phyloP scores from a whole-genome alignment of 2,329 filamentous ascomycete species.

The Cladorrhinum sp. region DNA sequence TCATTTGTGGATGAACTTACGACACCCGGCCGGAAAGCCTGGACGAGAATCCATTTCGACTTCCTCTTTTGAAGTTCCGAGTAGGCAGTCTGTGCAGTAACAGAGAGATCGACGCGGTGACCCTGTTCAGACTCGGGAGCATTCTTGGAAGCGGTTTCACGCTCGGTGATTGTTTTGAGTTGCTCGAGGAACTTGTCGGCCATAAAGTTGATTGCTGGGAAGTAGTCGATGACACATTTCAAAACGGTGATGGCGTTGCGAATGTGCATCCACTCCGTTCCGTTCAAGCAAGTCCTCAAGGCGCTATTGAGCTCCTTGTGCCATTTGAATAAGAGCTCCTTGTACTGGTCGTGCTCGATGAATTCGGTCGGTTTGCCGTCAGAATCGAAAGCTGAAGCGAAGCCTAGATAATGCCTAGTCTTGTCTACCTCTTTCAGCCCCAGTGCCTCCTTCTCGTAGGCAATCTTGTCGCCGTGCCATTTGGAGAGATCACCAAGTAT shows the following conservation, averaged over 20 bases:
- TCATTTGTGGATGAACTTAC: constrained; percentile 42
- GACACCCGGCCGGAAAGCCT: constrained; percentile 65
- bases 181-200: constrained; percentile 64
- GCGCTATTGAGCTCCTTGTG: constrained; percentile 78
- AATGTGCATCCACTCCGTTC: constrained; percentile 95
- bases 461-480: constrained; percentile 76
- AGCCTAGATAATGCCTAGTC: constrained; percentile 66
- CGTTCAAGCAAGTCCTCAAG: constrained; percentile 75
- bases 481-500: constrained; percentile 73
- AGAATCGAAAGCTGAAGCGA: constrained; percentile 69
- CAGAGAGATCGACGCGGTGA: constrained; percentile 69
- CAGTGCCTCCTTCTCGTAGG: constrained; percentile 81
- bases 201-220: constrained; percentile 89
- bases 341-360: constrained; percentile 82
- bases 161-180: constrained; percentile 62
- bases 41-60: constrained; percentile 69
- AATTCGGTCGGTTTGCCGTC: constrained; percentile 69
- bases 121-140: constrained; percentile 46
- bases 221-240: constrained; percentile 74
- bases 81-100: constrained; percentile 68
- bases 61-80: constrained; percentile 67
- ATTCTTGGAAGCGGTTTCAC: constrained; percentile 53
- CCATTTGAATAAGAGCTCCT: constrained; percentile 83
- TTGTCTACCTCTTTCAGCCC: constrained; percentile 45
- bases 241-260: constrained; percentile 90